Evolutionary conservation across 2,329 filamentous ascomycete species (phyloP).

Genomic region (Botrytis deweyae): DNA sequence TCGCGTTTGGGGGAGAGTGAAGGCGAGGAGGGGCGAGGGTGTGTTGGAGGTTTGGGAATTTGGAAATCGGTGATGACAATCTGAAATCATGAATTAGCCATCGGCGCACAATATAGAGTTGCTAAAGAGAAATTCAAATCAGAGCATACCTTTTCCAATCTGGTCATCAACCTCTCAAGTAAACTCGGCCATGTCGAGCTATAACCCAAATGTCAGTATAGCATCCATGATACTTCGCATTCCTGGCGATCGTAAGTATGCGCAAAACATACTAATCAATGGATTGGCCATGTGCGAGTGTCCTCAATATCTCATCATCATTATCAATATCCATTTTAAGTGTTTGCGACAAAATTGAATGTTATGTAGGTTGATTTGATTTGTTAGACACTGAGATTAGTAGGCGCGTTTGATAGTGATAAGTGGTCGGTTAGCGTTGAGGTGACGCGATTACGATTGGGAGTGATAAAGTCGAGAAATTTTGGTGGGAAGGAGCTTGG

Average conservation of each 20-base stretch:
- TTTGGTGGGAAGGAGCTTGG: conserved; percentile 9
- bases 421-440: background rate
- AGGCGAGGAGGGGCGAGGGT: conserved; percentile 44
- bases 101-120: background rate
- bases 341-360: conserved; percentile 33
- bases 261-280: conserved; percentile 54
- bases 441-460: conserved; percentile 6
- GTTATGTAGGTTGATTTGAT: conserved; percentile 13
- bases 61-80: conserved; percentile 64
- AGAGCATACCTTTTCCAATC: conserved; percentile 40
- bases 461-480: background rate
- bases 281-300: conserved; percentile 50
- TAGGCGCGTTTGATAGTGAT: conserved; percentile 11
- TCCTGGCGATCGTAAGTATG: background rate
- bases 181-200: conserved; percentile 44
- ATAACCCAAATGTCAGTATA: conserved; percentile 26
- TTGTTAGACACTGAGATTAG: background rate
- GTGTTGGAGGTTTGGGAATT: conserved; percentile 42
- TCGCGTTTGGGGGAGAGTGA: conserved; percentile 47
- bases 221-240: background rate
- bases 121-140: no score
- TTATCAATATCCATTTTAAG: conserved; percentile 54
- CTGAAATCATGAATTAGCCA: conserved; percentile 17
- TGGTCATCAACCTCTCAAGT: conserved; percentile 41
- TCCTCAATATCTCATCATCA: conserved; percentile 45